phyloP scores from a whole-genome alignment of 345 rosid species.

The Diplotaxis tenuifolia region DNA sequence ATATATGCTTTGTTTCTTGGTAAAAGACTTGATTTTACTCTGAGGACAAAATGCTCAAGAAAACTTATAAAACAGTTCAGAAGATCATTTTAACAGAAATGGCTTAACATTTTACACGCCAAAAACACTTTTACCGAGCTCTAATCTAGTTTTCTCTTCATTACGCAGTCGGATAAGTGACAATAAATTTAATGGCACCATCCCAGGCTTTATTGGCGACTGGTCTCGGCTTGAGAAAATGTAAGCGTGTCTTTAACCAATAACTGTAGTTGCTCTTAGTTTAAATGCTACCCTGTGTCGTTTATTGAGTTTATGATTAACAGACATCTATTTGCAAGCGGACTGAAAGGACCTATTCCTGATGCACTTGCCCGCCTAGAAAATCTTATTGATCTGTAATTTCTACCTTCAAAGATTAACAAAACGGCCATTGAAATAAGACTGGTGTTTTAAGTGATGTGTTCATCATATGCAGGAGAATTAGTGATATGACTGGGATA shows the following conservation, averaged over 20 bases:
- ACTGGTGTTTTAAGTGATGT: not conserved
- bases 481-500: slow-evolving; percentile 39
- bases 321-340: slow-evolving; percentile 44
- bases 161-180: slow-evolving; percentile 62
- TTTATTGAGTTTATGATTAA: not conserved
- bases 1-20: not conserved
- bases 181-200: slow-evolving; percentile 60
- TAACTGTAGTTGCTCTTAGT: not conserved
- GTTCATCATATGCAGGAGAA: slow-evolving; percentile 37
- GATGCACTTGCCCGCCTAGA: slow-evolving; percentile 30
- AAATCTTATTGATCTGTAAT: slow-evolving; percentile 39
- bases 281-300: not conserved
- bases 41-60: not conserved
- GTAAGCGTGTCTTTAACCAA: slow-evolving; percentile 42
- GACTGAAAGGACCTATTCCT: slow-evolving; percentile 50
- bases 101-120: not conserved
- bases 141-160: not conserved
- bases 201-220: slow-evolving; percentile 53
- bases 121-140: not conserved
- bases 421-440: not conserved
- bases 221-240: slow-evolving; percentile 51
- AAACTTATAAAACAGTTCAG: not conserved
- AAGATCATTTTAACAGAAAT: not conserved
- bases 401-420: not conserved
- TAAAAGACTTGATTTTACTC: not conserved